Evolutionary conservation across 306 rosid genomes (phyloP).

Genomic region (Malus sieversii): DNA sequence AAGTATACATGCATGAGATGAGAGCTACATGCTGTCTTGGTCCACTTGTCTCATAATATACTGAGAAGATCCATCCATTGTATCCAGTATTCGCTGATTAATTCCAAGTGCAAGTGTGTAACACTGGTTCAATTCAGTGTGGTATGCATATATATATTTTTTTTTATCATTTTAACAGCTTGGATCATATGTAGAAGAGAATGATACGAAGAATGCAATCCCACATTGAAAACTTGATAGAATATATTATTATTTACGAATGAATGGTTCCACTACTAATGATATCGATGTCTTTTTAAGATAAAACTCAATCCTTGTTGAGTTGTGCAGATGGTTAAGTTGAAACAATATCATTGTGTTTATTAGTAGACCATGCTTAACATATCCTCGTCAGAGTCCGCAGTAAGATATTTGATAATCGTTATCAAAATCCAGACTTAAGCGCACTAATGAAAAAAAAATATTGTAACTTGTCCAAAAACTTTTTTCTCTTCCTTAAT

Average conservation of each 20-base stretch:
- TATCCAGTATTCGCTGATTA: neutral
- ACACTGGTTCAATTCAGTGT: neutral
- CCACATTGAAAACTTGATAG: no score
- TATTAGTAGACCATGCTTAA: no score
- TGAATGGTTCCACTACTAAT: no score
- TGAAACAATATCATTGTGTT: no score
- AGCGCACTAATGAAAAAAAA: neutral
- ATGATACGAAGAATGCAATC: no score
- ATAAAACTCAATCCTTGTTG: no score
- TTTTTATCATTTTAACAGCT: neutral
- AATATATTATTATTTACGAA: no score
- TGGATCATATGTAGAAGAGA: neutral
- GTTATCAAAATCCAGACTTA: neutral
- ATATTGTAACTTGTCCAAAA: neutral
- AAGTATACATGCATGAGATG: constrained; percentile 14
- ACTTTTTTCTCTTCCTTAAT: neutral
- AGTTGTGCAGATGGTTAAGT: no score
- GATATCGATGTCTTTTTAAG: no score
- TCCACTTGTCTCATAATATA: constrained; percentile 10
- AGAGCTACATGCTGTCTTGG: constrained; percentile 4
- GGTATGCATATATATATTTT: neutral
- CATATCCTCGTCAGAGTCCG: neutral
- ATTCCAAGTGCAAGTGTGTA: no score
- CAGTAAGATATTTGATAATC: neutral
- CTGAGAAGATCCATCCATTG: neutral